Conservation (phyloP, 208 protist species). For the Leishmania tarentolae region DNA sequence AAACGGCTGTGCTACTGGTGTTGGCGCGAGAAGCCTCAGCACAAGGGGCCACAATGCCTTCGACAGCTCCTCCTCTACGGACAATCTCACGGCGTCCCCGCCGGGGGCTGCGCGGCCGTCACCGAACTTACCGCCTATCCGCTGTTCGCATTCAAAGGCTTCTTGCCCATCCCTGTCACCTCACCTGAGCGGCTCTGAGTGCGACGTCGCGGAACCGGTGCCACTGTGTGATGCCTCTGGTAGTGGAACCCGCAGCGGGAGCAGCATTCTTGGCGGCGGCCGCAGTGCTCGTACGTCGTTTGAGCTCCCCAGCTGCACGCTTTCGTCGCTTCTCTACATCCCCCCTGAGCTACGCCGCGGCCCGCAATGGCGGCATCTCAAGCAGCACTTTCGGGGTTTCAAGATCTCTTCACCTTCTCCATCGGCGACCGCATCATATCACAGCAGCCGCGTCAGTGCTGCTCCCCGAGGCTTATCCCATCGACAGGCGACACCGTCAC, state of each 20-base stretch:
- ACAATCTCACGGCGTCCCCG: background rate
- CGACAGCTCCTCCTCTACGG: slow-evolving; percentile 3
- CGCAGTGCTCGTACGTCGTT: background rate
- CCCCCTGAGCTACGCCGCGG: slow-evolving; percentile 31
- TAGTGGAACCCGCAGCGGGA: background rate
- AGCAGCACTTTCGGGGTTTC: slow-evolving; percentile 25
- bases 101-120: background rate
- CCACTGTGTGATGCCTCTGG: background rate
- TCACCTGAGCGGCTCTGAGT: background rate
- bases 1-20: background rate
- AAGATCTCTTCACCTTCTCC: background rate
- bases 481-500: background rate
- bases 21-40: background rate
- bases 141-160: background rate
- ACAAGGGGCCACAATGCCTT: background rate
- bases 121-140: background rate
- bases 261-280: background rate
- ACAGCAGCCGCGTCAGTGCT: background rate
- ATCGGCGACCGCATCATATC: background rate
- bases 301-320: slow-evolving; percentile 9
- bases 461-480: background rate
- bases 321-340: slow-evolving; percentile 33
- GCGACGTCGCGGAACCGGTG: background rate
- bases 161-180: background rate
- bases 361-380: slow-evolving; percentile 31